Conservation (phyloP, 2,329 filamentous ascomycete species). For the Ceratocystis diversiconidia region DNA sequence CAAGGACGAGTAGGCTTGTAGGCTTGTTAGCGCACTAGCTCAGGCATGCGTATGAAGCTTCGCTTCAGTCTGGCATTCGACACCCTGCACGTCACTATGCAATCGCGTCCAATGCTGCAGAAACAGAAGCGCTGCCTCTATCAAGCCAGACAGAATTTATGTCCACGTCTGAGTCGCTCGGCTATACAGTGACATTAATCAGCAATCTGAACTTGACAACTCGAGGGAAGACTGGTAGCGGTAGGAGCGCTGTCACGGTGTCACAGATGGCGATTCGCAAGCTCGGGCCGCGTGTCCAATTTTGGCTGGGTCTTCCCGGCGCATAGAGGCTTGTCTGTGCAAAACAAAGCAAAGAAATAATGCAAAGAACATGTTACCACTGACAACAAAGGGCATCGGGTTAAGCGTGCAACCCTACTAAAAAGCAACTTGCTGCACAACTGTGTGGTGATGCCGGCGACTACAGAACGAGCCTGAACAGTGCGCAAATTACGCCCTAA, state of each 20-base stretch:
- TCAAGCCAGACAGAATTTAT: too few species aligned
- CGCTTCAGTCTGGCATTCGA: too few species aligned
- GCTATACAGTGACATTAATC: background rate
- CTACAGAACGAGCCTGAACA: background rate
- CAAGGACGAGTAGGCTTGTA: too few species aligned
- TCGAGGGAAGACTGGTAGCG: background rate
- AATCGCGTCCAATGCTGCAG: too few species aligned
- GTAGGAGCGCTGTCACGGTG: constrained; percentile 5
- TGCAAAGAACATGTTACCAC: background rate
- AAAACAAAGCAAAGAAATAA: background rate
- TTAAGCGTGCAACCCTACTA: background rate
- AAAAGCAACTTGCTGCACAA: too few species aligned
- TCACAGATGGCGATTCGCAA: constrained; percentile 2
- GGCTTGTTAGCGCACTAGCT: background rate
- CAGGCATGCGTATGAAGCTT: too few species aligned
- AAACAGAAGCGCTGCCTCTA: too few species aligned
- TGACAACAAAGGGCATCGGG: too few species aligned
- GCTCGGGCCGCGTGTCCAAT: constrained; percentile 2
- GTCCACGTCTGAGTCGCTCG: background rate
- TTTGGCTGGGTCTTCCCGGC: background rate
- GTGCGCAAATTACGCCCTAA: background rate
- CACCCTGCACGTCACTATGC: too few species aligned
- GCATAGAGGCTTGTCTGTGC: background rate
- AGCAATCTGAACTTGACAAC: background rate
- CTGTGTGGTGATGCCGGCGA: too few species aligned